Percentiles rank a stretch among this genome's conserved stretches.
These are phyloP conservation scores for Lichina pygmaea DNA, from an alignment of 495 filamentous ascomycete species.

Conservation along the genomic window DNA sequence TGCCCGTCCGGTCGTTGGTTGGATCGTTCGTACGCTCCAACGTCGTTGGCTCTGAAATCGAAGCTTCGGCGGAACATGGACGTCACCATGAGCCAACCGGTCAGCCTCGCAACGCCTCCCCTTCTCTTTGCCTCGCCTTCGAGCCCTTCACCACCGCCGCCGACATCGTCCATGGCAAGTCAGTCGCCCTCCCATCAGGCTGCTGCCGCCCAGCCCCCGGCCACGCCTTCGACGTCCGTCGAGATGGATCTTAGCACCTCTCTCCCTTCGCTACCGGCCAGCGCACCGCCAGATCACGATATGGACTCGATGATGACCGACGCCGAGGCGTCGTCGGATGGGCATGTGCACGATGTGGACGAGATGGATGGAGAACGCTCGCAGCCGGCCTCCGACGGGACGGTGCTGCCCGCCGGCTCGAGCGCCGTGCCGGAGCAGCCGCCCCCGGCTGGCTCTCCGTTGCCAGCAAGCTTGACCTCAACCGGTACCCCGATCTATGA, in stretches of 20 bases:
- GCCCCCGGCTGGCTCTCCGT: neutral
- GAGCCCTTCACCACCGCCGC: neutral
- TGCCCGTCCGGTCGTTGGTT: neutral
- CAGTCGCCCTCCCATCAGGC: neutral
- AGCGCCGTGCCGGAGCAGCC: neutral
- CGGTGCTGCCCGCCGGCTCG: neutral
- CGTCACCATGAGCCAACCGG: neutral
- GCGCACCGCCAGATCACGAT: neutral
- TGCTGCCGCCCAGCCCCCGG: neutral
- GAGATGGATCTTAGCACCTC: conserved; percentile 2
- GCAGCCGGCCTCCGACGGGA: too few relatives aligned
- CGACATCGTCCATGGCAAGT: neutral
- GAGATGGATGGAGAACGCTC: neutral
- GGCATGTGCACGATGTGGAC: neutral
- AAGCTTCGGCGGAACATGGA: neutral
- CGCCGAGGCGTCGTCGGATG: neutral
- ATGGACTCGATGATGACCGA: conserved; percentile 1
- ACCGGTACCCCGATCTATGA: neutral
- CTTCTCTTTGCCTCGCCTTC: neutral
- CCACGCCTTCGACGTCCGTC: neutral
- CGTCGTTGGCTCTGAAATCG: neutral
- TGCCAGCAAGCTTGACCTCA: neutral
- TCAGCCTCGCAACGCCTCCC: neutral
- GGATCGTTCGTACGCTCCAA: neutral
- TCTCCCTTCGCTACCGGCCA: neutral